These are phyloP conservation scores for Colletotrichum sp. DNA, from an alignment of 2,329 filamentous ascomycete genomes.

Conservation along the genomic window DNA sequence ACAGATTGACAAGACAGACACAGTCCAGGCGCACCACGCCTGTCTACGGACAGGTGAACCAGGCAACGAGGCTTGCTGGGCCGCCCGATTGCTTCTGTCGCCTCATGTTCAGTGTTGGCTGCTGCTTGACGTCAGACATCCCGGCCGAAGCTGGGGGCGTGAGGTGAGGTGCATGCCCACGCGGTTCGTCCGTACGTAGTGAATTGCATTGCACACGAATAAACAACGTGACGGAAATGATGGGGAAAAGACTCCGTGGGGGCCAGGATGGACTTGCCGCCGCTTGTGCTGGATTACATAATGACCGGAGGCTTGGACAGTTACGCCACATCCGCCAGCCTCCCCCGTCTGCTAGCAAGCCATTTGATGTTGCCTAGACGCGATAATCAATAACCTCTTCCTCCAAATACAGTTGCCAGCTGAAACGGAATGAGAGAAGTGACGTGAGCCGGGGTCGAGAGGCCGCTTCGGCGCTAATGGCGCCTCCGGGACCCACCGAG, in stretches of 20 bases:
- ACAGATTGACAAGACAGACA: neutral
- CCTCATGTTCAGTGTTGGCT: neutral
- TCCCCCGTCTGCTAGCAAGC: neutral
- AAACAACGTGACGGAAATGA: neutral
- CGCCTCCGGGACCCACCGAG: neutral
- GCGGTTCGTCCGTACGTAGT: neutral
- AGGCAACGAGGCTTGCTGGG: neutral
- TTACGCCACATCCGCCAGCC: neutral
- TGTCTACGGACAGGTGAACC: neutral
- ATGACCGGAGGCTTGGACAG: fast-evolving
- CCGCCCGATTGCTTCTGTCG: neutral
- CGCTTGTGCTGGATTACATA: neutral
- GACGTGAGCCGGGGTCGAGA: neutral
- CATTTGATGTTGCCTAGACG: neutral
- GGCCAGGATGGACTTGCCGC: neutral
- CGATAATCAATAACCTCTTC: neutral
- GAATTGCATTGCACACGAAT: neutral
- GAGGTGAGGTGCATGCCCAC: neutral
- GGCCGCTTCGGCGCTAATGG: neutral
- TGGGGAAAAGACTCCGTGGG: neutral
- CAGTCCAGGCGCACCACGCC: neutral
- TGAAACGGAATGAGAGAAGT: neutral
- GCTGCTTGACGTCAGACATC: neutral
- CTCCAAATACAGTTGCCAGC: neutral
- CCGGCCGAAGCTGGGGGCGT: neutral